Evolutionary conservation across 2,329 filamentous ascomycete genomes (phyloP).

Genomic region (Leptographium lundbergii): DNA sequence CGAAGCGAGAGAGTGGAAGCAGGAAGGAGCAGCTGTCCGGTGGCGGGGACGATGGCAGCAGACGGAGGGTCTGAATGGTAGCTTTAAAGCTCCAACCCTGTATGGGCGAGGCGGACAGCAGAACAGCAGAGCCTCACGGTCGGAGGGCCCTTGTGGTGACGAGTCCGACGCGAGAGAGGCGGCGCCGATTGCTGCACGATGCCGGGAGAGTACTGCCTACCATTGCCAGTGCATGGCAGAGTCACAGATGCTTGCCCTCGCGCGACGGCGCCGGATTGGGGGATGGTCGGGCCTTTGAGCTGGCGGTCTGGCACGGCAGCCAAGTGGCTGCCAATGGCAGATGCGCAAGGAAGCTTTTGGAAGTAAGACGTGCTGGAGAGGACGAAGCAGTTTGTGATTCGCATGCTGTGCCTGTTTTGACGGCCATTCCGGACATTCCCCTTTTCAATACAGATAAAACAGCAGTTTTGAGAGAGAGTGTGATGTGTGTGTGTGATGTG

Average conservation of each 20-base stretch:
- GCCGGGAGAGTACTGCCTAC: not conserved
- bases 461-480: not conserved
- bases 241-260: not conserved
- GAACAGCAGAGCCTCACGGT: not conserved
- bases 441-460: not conserved
- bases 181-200: not conserved
- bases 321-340: not conserved
- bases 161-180: not conserved
- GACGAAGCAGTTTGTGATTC: not conserved
- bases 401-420: not conserved
- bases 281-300: not conserved
- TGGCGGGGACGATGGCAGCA: constrained; percentile 2
- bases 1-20: constrained; percentile 15
- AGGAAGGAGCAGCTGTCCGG: not conserved
- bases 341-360: not conserved
- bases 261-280: not conserved
- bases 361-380: not conserved
- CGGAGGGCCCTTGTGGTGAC: not conserved
- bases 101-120: not conserved
- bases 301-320: not conserved
- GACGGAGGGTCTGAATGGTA: constrained; percentile 31
- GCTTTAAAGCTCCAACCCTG: constrained; percentile 37
- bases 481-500: not conserved
- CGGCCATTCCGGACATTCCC: not conserved
- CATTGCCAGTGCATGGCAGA: constrained; percentile 6